These are phyloP conservation scores for Thamnidium elegans DNA, from an alignment of 192 early-diverging fungal species.

Conservation along the genomic window DNA sequence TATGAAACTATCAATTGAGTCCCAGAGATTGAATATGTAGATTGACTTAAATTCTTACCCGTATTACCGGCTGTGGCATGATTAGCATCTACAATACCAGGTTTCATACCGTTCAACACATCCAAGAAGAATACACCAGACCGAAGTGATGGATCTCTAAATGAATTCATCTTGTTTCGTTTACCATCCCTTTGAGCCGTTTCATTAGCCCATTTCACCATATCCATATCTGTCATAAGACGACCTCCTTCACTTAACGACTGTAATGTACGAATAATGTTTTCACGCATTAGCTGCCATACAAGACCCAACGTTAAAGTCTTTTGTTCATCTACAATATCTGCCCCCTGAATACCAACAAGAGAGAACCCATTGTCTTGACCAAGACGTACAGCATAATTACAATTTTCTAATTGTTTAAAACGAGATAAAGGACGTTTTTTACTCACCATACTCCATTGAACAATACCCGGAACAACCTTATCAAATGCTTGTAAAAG, in stretches of 20 bases:
- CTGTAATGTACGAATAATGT: slow-evolving; percentile 92
- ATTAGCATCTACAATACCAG: slow-evolving; percentile 86
- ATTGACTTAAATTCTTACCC: slow-evolving; percentile 32
- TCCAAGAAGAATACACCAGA: slow-evolving; percentile 87
- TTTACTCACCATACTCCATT: slow-evolving; percentile 91
- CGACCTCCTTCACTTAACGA: slow-evolving; percentile 76
- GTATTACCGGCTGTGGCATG: slow-evolving; percentile 70
- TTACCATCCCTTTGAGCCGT: slow-evolving; percentile 65
- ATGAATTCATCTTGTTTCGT: slow-evolving; percentile 67
- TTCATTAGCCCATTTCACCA: slow-evolving; percentile 95
- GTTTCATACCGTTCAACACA: slow-evolving; percentile 89
- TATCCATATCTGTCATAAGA: slow-evolving; percentile 89
- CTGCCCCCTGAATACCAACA: slow-evolving; percentile 93
- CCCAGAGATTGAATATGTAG: not conserved
- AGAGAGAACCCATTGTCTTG: slow-evolving; percentile 85
- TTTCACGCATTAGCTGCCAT: slow-evolving; percentile 99
- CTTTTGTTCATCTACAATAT: slow-evolving; percentile 88
- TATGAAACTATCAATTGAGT: not conserved
- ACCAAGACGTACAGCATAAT: slow-evolving; percentile 86
- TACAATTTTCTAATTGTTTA: slow-evolving; percentile 98
- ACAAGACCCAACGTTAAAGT: slow-evolving; percentile 89
- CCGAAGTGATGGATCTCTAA: slow-evolving; percentile 80
- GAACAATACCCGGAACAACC: slow-evolving; percentile 84
- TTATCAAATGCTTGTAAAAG: slow-evolving; percentile 95
- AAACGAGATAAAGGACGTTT: slow-evolving; percentile 77